Base-by-base conservation (phyloP, 2,329 filamentous ascomycete species). In the Didymella lethalis region DNA sequence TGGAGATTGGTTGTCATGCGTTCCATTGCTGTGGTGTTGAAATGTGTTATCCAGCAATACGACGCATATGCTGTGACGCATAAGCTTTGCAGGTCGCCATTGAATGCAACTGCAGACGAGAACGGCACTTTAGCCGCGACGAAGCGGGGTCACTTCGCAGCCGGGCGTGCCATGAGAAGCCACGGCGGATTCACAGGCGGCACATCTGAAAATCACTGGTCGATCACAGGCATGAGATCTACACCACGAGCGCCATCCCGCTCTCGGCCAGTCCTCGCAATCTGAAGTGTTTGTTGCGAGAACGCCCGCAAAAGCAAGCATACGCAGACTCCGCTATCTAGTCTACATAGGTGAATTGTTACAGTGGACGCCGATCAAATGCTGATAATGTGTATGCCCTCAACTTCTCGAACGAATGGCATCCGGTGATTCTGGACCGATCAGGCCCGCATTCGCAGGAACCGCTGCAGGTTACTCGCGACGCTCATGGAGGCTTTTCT, bases 181-280 rank as follows among this genome's bases (percentile, higher is more conserved):
- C 34, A 29, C 40, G 14, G 41, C 23, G 26, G 18, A 26, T 36
- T 34, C 26, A 50, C 40, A 28, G 46, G 16, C 49, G 46, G 56
- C 49, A 54, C 38, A 50, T 50, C 20, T 41, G 41, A 40, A 14
- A 49, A 47, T 59, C 56, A 54, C 31, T 52, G 18, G 65, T 48
- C 49, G 60, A 67, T 67, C 59, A 59, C 52, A 57, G 59, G 50
- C 55, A 52, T 59, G 58, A 59, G 59, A 65, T 61, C 52, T 54
- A 49, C 54, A 59, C 64, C 62, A 62, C 54, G 48, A 64, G 62
- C 64, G 59, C 60, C 54, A 26, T 54, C 48, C 41, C 43, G 55
- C 57, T 50, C 50, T 43, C 53, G 31, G 45, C 62, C 57, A 61
- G 65, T 64, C 49, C 54, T 43, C 26, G 34, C 48, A 48, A 45